Base-by-base conservation (phyloP, 2,329 filamentous ascomycete species). In the Monilinia laxa region DNA sequence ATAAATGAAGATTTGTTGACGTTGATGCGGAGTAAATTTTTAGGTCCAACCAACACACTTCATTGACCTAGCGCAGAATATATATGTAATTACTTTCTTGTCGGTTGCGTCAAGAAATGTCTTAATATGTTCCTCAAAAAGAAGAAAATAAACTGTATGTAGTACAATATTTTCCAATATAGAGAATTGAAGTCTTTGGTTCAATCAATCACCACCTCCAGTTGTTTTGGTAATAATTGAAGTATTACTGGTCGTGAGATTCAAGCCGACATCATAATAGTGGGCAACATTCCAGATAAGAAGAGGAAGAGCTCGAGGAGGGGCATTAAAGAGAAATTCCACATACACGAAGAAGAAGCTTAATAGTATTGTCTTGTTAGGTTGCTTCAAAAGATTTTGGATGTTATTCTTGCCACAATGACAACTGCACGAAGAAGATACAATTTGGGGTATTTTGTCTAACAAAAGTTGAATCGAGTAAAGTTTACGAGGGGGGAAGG, bases 281-380 rank as follows among this genome's bases (percentile, higher is more conserved):
- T 53, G 55, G 42, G 53, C 31, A 20, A n/a, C 3, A 23, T 65
- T 59, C 35, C 55, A 62, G 64, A 62, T 65, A 62, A 65, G 64
- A 65, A 4, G 49, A 56, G 55, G 53, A 16, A 16, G 2, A 16
- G 12, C 12, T 5, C 12, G 42, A 31, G 35, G 35, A 60, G 35
- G 52, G 58, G 58, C 20, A 51, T 42, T 28, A 38, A 51, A 51
- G 35, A 45, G 31, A 35, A 45, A 62, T 54, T 65, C 11, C 23
- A 65, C 55, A 40, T 65, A 65, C 55, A 45, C 31, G 16, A 42
- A 49, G 42, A 23, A 42, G 40, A 42, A 14, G 40, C 40, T 42
- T 42, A 1, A 42, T 16, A 42, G 40, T 42, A 42, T 42, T 42
- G 40, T 4, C 16, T 42, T 14, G 12, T 35, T 35, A 9, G 31